These are phyloP conservation scores for Monosporascus sp. DNA, from an alignment of 2,329 filamentous ascomycete species.

Conservation along the genomic window DNA sequence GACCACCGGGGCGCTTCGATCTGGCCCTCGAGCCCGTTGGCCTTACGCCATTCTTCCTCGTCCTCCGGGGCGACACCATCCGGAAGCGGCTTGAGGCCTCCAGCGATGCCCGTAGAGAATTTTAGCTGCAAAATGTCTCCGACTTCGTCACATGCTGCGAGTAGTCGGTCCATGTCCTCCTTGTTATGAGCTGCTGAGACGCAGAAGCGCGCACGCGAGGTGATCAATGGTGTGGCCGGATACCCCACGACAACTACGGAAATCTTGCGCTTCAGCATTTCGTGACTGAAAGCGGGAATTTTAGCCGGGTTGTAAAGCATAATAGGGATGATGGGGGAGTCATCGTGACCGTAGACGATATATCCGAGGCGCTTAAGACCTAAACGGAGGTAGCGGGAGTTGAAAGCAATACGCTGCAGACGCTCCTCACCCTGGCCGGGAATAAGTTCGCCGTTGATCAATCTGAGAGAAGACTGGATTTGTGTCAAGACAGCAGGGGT, in stretches of 20 bases:
- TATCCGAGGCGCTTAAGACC: slow-evolving; percentile 94
- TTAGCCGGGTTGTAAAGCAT: slow-evolving; percentile 98
- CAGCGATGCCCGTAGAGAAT: slow-evolving; percentile 93
- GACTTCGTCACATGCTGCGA: slow-evolving; percentile 87
- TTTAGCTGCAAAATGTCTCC: slow-evolving; percentile 91
- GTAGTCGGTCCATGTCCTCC: slow-evolving; percentile 87
- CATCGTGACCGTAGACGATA: slow-evolving; percentile 96
- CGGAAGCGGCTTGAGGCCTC: slow-evolving; percentile 72
- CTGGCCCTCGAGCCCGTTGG: slow-evolving; percentile 64
- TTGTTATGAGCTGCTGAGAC: slow-evolving; percentile 96
- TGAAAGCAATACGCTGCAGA: slow-evolving; percentile 93
- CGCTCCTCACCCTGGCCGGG: slow-evolving; percentile 95
- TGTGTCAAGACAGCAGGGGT: slow-evolving; percentile 85
- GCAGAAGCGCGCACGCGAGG: slow-evolving; percentile 91
- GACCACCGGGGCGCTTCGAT: slow-evolving; percentile 75
- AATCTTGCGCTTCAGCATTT: slow-evolving; percentile 97
- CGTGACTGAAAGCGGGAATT: slow-evolving; percentile 96
- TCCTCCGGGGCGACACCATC: slow-evolving; percentile 67
- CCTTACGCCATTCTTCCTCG: slow-evolving; percentile 62
- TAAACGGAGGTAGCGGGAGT: slow-evolving; percentile 95
- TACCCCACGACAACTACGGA: slow-evolving; percentile 97
- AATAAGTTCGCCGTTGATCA: slow-evolving; percentile 82
- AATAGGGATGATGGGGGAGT: slow-evolving; percentile 93
- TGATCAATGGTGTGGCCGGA: slow-evolving; percentile 91
- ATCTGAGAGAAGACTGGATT: slow-evolving; percentile 78